Evolutionary conservation across 768 basidiomycete genomes (phyloP).

Genomic region (Mycena maculata): DNA sequence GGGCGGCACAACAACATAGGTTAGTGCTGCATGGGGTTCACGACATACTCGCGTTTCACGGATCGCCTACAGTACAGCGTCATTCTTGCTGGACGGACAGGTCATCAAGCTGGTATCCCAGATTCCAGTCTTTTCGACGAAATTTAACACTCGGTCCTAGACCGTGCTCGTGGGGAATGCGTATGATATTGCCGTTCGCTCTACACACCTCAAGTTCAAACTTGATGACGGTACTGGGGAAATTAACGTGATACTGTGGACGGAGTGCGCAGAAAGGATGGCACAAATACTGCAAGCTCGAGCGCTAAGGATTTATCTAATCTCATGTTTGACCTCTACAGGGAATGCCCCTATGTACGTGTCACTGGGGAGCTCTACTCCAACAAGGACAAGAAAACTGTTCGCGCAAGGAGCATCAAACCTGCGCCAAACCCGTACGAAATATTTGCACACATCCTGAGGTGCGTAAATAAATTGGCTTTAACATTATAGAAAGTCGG

Average conservation of each 20-base stretch:
- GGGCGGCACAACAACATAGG: not conserved
- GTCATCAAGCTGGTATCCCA: not conserved
- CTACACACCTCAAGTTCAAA: not conserved
- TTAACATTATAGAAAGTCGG: no score
- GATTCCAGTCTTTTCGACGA: not conserved
- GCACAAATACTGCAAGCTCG: constrained; percentile 9
- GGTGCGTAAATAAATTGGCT: no score
- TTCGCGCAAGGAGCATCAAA: constrained; percentile 39
- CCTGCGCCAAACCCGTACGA: constrained; percentile 39
- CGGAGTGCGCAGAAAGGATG: not conserved
- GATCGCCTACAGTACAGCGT: not conserved
- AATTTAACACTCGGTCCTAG: not conserved
- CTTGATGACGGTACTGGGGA: constrained; percentile 8
- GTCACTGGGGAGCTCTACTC: constrained; percentile 41
- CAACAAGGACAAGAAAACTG: constrained; percentile 29
- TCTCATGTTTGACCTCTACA: not conserved
- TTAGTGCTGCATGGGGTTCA: not conserved
- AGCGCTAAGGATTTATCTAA: not conserved
- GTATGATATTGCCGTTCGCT: not conserved
- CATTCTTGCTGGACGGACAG: constrained; percentile 6
- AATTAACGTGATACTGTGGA: constrained; percentile 4
- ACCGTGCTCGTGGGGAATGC: constrained; percentile 9
- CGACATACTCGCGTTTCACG: not conserved
- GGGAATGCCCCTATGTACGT: constrained; percentile 23
- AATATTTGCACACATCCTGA: constrained; percentile 44